Base-by-base conservation (phyloP, 192 early-diverging fungal genomes). In the Helicostylum pulchrum region DNA sequence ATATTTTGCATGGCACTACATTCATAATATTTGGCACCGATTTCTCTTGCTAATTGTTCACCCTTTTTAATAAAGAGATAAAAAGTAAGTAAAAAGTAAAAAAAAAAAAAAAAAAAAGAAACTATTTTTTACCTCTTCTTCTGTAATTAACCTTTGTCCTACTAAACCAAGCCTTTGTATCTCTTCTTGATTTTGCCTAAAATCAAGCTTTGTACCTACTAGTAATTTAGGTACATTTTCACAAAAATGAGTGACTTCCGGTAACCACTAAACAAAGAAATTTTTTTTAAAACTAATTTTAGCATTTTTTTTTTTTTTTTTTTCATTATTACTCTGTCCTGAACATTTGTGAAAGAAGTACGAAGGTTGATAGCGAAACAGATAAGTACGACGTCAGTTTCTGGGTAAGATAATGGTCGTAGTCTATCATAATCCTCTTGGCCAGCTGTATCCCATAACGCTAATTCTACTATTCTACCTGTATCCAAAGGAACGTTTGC, bases 281-380 rank as follows among this genome's bases (percentile, higher is more conserved):
- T 21, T 19, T 53, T 53, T 53, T 26, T 21, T 56, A 26, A 26
- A 26, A 26, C 26, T 26, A 26, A 26, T 26, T 26, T 26, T 26
- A 26, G 26, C 15, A 32, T 36, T n/a, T n/a, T 34, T 55, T 17
- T 53, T n/a, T 9, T 32, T 34, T 36, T 12, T 14, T 31, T 9
- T 36, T 5, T 31, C 9, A 54, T 17, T 26, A 19, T 30, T 71
- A 85, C 85, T 72, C 89, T 91, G 63, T 90, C 90, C 61, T 77
- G 78, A 21, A 94, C 80, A 76, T 94, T 92, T 21, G 87, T 85
- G 44, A 94, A 83, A 10, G 87, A 89, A 63, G 86, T 83, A n/a
- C 80, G 83, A 14, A 84, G 77, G 67, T 92, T 82, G 31, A 87
- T 77, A 0, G 87, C 72, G 71, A 77, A 89, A 53, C 85, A 87